phyloP scores from a whole-genome alignment of 2,329 filamentous ascomycete genomes.

The Ambrosiella xylebori region DNA sequence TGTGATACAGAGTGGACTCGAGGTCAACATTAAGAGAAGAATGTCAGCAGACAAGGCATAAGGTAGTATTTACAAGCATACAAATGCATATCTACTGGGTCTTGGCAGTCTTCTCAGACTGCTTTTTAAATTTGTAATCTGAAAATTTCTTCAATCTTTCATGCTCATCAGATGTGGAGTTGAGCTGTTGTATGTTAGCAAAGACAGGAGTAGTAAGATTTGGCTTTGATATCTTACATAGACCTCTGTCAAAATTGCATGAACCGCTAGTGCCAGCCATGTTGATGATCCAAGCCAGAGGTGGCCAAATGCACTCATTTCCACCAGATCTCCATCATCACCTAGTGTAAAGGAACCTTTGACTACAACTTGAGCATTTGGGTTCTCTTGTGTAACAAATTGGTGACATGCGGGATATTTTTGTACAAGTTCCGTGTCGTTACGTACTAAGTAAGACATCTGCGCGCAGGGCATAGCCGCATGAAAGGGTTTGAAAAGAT shows the following conservation, averaged over 20 bases:
- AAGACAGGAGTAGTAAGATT: background rate
- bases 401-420: constrained; percentile 2
- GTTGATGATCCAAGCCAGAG: background rate
- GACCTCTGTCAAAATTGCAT: background rate
- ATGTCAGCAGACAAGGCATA: background rate
- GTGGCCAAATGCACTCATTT: background rate
- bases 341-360: too few species aligned
- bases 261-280: constrained; percentile 1
- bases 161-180: background rate
- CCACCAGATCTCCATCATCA: background rate
- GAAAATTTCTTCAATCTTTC: background rate
- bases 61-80: background rate
- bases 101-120: background rate
- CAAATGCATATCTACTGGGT: background rate
- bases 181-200: background rate
- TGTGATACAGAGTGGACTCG: constrained; percentile 29
- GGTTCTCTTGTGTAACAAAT: background rate
- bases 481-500: background rate
- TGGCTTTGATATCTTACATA: background rate
- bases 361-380: background rate
- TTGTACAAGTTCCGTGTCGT: background rate
- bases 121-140: background rate
- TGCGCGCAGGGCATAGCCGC: constrained; percentile 1
- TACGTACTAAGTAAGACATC: constrained; percentile 4
- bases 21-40: constrained; percentile 29